phyloP scores from a whole-genome alignment of 2,329 filamentous ascomycete species.

The Cytospora schulzeri region DNA sequence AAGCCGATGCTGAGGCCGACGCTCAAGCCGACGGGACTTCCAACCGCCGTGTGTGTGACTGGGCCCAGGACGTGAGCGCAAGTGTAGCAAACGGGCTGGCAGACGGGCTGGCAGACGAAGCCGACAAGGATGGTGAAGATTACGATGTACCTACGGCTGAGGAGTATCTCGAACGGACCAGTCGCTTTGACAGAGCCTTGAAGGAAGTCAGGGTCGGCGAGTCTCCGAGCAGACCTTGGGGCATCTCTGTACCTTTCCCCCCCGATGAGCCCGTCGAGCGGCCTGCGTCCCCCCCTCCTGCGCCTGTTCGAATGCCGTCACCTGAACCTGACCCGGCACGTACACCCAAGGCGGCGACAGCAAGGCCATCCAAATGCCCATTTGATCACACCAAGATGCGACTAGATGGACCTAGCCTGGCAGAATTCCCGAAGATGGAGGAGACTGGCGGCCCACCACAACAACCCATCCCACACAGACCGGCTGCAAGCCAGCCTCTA shows the following conservation, averaged over 20 bases:
- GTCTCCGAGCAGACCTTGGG: constrained; percentile 91
- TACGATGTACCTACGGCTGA: constrained; percentile 44
- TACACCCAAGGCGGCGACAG: constrained; percentile 21
- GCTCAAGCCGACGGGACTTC: constrained; percentile 51
- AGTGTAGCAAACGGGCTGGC: constrained; percentile 42
- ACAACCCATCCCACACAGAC: constrained; percentile 9
- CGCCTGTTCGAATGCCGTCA: constrained; percentile 55
- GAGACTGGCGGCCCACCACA: constrained; percentile 23
- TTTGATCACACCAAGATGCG: constrained; percentile 46
- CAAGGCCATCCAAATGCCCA: constrained; percentile 54
- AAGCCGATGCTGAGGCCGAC: constrained; percentile 39
- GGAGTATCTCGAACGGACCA: constrained; percentile 62
- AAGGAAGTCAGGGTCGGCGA: constrained; percentile 93
- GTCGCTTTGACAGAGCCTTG: constrained; percentile 80
- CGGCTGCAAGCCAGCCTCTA: constrained; percentile 22
- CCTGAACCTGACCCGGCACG: constrained; percentile 37
- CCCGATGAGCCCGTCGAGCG: constrained; percentile 52
- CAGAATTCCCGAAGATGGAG: constrained; percentile 27
- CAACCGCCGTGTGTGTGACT: constrained; percentile 77
- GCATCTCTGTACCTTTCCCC: constrained; percentile 66
- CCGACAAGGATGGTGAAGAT: constrained; percentile 37
- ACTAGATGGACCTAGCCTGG: constrained; percentile 23
- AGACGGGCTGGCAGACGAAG: constrained; percentile 34
- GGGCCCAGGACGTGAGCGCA: constrained; percentile 76
- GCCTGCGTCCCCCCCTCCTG: constrained; percentile 58